Base-by-base conservation (phyloP, 139 green algal species). In the Chlamydomonas sphaeroides region DNA sequence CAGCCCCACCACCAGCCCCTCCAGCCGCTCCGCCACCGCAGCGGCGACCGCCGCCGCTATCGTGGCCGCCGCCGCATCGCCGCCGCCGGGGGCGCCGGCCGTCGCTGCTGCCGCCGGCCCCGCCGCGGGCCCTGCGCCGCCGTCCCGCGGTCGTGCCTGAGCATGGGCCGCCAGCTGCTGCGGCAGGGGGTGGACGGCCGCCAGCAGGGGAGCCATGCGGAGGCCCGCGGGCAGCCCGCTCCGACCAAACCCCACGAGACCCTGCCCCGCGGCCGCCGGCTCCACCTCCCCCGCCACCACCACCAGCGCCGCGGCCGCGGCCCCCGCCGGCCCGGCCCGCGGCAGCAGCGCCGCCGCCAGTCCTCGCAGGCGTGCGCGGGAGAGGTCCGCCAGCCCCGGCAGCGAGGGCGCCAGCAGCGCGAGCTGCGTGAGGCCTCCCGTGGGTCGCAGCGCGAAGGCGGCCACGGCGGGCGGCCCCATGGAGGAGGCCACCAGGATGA, bases 401-500 rank as follows among this genome's bases (percentile, higher is more conserved):
- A 68, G 41, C 32, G 35, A 5, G n/a, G 23, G 75, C 1, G 62
- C 30, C 5, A 82, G 21, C 14, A 30, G 2, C 30, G 45, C 33
- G 35, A 82, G 62, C 21, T 20, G 42, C n/a, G 32, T 51, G 4
- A 82, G 75, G 32, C 75, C 75, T 21, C 75, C 42, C 11, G 4
- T 5, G 21, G 62, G 42, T 7, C 23, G 5, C 59, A 82, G 75
- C 0, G 28, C 26, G 35, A 72, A 72, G 8, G 33, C n/a, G 20
- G 42, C n/a, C 42, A 82, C 75, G 8, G 33, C 23, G 10, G 75
- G 75, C 20, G 75, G 62, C 20, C 75, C 75, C 75, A 82, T 2
- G 63, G 42, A 51, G 62, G 61, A 73, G n/a, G 39, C 75, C 61
- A 45, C 75, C 32, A 72, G 61, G 26, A 82, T 62, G 32, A 82